Evolutionary conservation across 768 basidiomycete species (phyloP), one percentile per base, ranked within the genome.

Genomic region (Boletus barrowsii): DNA sequence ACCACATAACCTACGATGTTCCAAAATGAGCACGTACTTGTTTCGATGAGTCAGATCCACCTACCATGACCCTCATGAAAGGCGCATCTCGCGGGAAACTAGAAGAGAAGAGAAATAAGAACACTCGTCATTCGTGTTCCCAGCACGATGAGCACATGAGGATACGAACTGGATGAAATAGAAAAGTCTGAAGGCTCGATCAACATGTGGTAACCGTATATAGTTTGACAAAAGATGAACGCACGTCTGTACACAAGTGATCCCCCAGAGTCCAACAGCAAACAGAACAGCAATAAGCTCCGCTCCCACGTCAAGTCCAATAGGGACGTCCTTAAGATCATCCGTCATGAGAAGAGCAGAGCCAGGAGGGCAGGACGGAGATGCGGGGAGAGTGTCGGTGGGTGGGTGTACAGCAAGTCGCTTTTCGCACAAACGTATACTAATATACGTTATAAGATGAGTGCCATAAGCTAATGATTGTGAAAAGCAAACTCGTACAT

Each of bases 191-290:
- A 30, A 8, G 14, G 17, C 32, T 20, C 0, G 9, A 30, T 43
- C 22, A 52, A 15, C 22, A 35, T 44, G 10, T 18, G 13, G 26
- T 9, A 30, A 37, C 22, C 14, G 39, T 8, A 46, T 17, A 30
- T 11, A 13, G 18, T 41, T 32, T 20, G 39, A 22, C 20, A 8
- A 43, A 14, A 2, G 30, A 54, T 40, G 42, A 37, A 54, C 55
- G 26, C 37, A 64, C 63, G 63, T 54, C 33, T 63, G 62, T 7
- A 55, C 51, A 42, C 62, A 63, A 37, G 62, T 65, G 42, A 65
- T 55, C 8, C 63, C 63, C 63, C 63, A 63, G 11, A 63, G 63
- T 20, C 55, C 62, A 35, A 65, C 60, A 22, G 63, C 45, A 42
- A 62, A 49, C 10, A 63, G 15, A 39, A 54, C 46, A 4, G 50